Evolutionary conservation across 768 basidiomycete genomes (phyloP).

Genomic region (Amyloporia xantha): DNA sequence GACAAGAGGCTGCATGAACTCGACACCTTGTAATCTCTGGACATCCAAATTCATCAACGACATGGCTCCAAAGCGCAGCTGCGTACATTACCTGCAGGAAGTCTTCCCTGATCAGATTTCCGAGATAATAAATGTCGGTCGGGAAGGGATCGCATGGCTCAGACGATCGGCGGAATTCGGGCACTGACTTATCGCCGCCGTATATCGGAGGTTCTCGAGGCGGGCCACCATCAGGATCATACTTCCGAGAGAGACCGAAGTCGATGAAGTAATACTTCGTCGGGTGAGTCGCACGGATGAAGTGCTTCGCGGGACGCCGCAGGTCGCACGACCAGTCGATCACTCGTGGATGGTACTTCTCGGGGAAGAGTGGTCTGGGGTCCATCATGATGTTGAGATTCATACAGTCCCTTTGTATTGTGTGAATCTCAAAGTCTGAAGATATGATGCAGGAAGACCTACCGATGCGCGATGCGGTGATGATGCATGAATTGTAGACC

Average conservation of each 20-base stretch:
- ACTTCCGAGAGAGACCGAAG: constrained; percentile 30
- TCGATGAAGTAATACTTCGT: constrained; percentile 31
- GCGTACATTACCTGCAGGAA: constrained; percentile 18
- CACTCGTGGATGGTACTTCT: constrained; percentile 2
- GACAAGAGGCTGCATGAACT: constrained; percentile 26
- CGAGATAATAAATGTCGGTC: constrained; percentile 17
- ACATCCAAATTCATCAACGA: no score
- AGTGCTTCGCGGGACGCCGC: constrained; percentile 17
- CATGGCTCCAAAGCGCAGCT: no score
- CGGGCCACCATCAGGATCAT: constrained; percentile 18
- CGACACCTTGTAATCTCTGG: constrained; percentile 16
- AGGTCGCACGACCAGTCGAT: constrained; percentile 21
- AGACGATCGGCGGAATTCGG: constrained; percentile 21
- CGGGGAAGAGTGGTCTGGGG: constrained; percentile 3
- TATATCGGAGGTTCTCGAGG: constrained; percentile 25
- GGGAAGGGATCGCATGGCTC: constrained; percentile 15
- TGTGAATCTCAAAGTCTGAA: not conserved
- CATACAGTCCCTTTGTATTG: constrained; percentile 9
- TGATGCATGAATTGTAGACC: constrained; percentile 31
- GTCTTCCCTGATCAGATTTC: constrained; percentile 13
- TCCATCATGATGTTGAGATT: constrained; percentile 15
- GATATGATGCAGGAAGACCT: not conserved
- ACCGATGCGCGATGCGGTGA: constrained; percentile 30
- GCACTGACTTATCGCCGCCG: constrained; percentile 37
- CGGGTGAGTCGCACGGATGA: constrained; percentile 24